phyloP scores from a whole-genome alignment of 306 rosid genomes.

The Pterocarpus macrocarpus region DNA sequence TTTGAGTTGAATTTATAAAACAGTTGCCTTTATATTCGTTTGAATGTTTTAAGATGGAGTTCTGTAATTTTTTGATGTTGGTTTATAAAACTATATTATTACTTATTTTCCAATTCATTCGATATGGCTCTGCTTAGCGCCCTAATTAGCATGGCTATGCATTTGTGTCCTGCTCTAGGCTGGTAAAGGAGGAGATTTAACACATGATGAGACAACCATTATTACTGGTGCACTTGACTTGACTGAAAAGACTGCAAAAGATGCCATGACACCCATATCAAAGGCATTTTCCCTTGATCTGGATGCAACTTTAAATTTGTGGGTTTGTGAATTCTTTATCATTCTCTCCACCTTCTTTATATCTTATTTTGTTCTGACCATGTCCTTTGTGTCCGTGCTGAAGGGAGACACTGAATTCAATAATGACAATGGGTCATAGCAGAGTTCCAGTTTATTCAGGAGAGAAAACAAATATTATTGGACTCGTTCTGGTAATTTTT shows the following conservation, averaged over 20 bases:
- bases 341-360: slow-evolving; percentile 41
- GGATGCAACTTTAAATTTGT: slow-evolving; percentile 91
- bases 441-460: slow-evolving; percentile 94
- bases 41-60: slow-evolving; percentile 26
- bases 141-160: slow-evolving; percentile 36
- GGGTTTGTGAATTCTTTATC: slow-evolving; percentile 63
- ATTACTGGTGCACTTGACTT: slow-evolving; percentile 97
- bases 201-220: slow-evolving; percentile 97
- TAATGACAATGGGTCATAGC: slow-evolving; percentile 95
- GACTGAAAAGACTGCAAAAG: slow-evolving; percentile 96
- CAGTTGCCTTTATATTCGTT: slow-evolving; percentile 26
- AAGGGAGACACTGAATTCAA: slow-evolving; percentile 87
- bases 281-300: slow-evolving; percentile 97
- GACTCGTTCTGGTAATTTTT: slow-evolving; percentile 89
- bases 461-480: slow-evolving; percentile 77
- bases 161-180: slow-evolving; percentile 68
- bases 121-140: slow-evolving; percentile 28
- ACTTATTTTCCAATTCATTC: slow-evolving; percentile 27
- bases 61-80: slow-evolving; percentile 23
- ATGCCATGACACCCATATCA: slow-evolving; percentile 98
- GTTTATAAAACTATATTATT: background rate
- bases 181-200: slow-evolving; percentile 98
- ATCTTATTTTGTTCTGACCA: slow-evolving; percentile 44
- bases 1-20: slow-evolving; percentile 19
- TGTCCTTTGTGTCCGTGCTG: slow-evolving; percentile 38